Evolutionary conservation across 805 yeast species (phyloP), one percentile per base, ranked within the genome.

Genomic region (Komagataella populi): DNA sequence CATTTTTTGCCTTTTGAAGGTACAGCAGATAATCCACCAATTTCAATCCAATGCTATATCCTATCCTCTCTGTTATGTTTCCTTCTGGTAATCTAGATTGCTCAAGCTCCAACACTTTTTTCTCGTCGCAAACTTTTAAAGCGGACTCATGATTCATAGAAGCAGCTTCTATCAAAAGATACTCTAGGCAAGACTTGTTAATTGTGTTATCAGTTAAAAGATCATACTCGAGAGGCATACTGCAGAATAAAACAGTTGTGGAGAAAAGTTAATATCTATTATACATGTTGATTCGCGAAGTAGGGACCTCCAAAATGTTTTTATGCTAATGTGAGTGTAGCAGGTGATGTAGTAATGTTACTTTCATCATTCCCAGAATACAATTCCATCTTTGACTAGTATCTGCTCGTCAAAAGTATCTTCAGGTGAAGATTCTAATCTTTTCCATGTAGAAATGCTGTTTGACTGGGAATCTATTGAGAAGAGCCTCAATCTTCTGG

Each of bases 401-500:
- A 62, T 57, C 60, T 81, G 86, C 44, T 63, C 59, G 58, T 84
- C 88, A 49, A 80, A 61, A 3, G 51, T 56, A 6, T 62, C 63
- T 0, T 67, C 69, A 1, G 84, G 82, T 5, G 74, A 70, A 22
- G 77, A 72, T 59, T 84, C 84, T 16, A 81, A 62, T 53, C 93
- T 67, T 64, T 90, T 89, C 89, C 95, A 87, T 2, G 88, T 77
- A 44, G 61, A 64, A 30, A 84, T 77, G 17, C 68, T 67, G 1
- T 74, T 72, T 1, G 63, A 61, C 6, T 64, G 59, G 1, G 77
- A 61, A 61, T 88, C 83, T 10, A 90, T 58, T 46, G 85, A 88
- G 62, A 73, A 91, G 0, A 83, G 59, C 49, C 99, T 72, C 47
- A 88, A 60, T 51, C 97, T 74, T 58, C 99, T 77, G n/a, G 83